Base-by-base conservation (phyloP, 2,329 filamentous ascomycete genomes). In the Neopestalotiopsis clavispora region DNA sequence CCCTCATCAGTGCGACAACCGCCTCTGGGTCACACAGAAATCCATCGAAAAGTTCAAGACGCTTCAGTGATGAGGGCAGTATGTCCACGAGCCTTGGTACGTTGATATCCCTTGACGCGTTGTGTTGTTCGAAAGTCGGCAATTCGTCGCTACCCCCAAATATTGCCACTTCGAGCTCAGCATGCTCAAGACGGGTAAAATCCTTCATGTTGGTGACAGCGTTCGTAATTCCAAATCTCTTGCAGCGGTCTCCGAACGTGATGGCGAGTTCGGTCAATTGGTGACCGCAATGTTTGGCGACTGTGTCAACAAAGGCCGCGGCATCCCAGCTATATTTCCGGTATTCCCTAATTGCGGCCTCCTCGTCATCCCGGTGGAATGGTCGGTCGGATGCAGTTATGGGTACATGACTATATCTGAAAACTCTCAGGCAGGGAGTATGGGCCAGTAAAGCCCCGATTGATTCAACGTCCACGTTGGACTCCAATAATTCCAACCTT, bases 261-360 rank as follows among this genome's bases (percentile, higher is more conserved):
- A 73, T 32, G n/a, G 65, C 63, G 32, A 73, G 71, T 34, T 70
- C 69, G 34, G 52, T 68, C 12, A 73, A 59, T 20, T 69, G 67
- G 10, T 65, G n/a, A 17, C 72, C 72, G 10, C 68, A 67, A 20
- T 71, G 56, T 60, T 66, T 68, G 61, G 70, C 72, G 12, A 73
- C 62, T 1, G 65, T 45, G 9, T 67, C 69, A 13, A 72, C 67
- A 40, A 73, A 73, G 13, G 67, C 66, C 34, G 67, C 72, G 7
- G 67, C 66, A 40, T 72, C 66, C 72, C 72, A 73, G 40, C 68
- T 28, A 38, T 12, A 32, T 45, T 56, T 28, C 52, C 34, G 34
- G 34, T 38, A 38, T 20, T 17, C 65, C 59, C 28, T 70, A 38
- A 30, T 65, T n/a, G 45, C 20, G 45, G 34, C 34, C 34, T 38